Conservation (phyloP, 1,284 basidiomycete species). For the Leucoagaricus sp. region DNA sequence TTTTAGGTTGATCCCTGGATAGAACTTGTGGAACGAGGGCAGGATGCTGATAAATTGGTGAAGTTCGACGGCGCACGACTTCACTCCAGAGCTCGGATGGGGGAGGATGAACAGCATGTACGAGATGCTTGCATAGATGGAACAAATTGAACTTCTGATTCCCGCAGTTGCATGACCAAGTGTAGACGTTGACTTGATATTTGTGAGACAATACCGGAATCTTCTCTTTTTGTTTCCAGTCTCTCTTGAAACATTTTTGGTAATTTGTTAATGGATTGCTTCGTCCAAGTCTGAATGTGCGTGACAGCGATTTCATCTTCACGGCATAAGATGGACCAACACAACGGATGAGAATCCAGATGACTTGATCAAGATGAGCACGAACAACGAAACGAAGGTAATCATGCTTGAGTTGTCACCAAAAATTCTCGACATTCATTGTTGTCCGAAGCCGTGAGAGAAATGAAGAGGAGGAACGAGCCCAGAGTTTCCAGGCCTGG, state of each 20-base stretch:
- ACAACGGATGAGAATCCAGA: conserved; percentile 27
- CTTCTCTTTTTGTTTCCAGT: too few species aligned
- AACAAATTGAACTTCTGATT: conserved; percentile 28
- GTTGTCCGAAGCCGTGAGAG: conserved; percentile 31
- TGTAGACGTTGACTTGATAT: conserved; percentile 24
- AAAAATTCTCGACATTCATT: conserved; percentile 37
- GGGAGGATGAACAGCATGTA: conserved; percentile 24
- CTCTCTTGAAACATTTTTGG: too few species aligned
- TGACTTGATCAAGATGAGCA: conserved; percentile 31
- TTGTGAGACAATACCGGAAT: background rate
- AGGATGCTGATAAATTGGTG: too few species aligned
- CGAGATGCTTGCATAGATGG: conserved; percentile 37
- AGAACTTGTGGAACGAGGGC: too few species aligned
- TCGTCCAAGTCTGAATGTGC: too few species aligned
- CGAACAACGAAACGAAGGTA: conserved; percentile 26
- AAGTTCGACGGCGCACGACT: background rate
- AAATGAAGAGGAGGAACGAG: conserved; percentile 26
- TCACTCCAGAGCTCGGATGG: background rate
- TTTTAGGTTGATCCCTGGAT: background rate
- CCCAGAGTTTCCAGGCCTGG: conserved; percentile 35
- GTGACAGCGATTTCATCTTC: too few species aligned
- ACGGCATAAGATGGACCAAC: too few species aligned
- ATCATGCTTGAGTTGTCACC: conserved; percentile 33
- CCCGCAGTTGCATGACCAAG: conserved; percentile 32
- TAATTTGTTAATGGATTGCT: too few species aligned